Conservation (phyloP, 2,329 filamentous ascomycete species). For the Cytospora mali region DNA sequence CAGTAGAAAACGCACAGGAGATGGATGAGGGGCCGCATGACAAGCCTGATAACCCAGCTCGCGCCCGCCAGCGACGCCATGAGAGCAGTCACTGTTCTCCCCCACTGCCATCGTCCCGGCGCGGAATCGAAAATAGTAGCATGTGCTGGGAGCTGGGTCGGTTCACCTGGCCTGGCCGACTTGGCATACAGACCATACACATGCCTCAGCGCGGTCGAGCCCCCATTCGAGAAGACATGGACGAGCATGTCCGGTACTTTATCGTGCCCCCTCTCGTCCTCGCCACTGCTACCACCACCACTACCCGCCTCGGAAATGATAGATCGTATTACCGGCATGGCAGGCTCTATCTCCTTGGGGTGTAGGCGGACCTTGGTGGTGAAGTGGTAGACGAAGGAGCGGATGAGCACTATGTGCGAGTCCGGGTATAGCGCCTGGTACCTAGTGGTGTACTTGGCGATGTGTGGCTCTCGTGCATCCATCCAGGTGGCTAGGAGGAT, state of each 20-base stretch:
- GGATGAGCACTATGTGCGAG: conserved; percentile 50
- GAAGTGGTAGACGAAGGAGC: conserved; percentile 43
- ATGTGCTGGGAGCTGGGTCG: conserved; percentile 38
- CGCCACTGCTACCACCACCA: conserved; percentile 33
- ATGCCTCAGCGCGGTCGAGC: conserved; percentile 45
- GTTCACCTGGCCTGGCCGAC: background rate
- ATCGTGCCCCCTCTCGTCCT: conserved; percentile 29
- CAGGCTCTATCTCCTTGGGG: conserved; percentile 41
- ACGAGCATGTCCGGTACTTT: conserved; percentile 43
- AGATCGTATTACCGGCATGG: conserved; percentile 43
- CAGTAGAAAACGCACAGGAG: conserved; percentile 37
- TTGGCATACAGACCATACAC: conserved; percentile 39
- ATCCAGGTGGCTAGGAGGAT: conserved; percentile 55
- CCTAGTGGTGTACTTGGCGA: conserved; percentile 53
- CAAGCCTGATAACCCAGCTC: conserved; percentile 33
- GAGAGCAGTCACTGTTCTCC: conserved; percentile 44
- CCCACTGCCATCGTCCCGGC: conserved; percentile 48
- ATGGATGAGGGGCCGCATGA: conserved; percentile 40
- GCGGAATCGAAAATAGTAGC: conserved; percentile 51
- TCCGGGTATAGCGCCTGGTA: conserved; percentile 50
- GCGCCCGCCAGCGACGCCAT: conserved; percentile 39
- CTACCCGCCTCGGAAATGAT: conserved; percentile 33
- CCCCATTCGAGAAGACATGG: conserved; percentile 58
- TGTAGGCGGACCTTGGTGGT: conserved; percentile 38
- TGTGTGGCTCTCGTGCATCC: conserved; percentile 51